These are phyloP conservation scores for Tulasnella sp. DNA, from an alignment of 768 basidiomycete species.

Conservation along the genomic window DNA sequence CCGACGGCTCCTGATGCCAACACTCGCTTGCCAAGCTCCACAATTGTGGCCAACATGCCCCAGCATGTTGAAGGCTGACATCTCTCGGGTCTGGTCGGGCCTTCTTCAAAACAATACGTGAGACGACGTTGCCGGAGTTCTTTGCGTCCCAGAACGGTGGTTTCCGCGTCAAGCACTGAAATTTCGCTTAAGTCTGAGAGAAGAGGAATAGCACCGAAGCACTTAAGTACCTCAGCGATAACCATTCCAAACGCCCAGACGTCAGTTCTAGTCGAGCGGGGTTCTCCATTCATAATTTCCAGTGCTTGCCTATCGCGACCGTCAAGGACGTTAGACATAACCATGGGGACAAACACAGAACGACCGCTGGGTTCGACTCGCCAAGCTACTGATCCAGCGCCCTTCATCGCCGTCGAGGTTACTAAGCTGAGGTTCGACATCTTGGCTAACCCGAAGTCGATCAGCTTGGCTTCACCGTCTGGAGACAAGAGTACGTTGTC, in stretches of 20 bases:
- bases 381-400: neutral
- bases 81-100: neutral
- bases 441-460: neutral
- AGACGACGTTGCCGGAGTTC: neutral
- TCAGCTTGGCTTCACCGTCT: neutral
- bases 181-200: neutral
- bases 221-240: neutral
- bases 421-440: neutral
- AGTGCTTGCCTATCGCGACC: neutral
- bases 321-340: neutral
- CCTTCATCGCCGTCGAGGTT: neutral
- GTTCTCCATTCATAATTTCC: neutral
- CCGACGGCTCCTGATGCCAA: neutral
- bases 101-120: neutral
- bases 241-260: conserved; percentile 1
- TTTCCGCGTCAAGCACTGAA: neutral
- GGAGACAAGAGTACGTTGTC: neutral
- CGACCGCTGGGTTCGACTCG: neutral
- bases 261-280: neutral
- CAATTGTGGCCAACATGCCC: neutral
- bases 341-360: neutral
- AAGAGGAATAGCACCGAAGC: neutral
- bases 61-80: neutral
- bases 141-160: neutral
- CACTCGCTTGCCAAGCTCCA: neutral